phyloP scores from a whole-genome alignment of 1,139 yeast genomes.

The Suhomyces panamericanus region DNA sequence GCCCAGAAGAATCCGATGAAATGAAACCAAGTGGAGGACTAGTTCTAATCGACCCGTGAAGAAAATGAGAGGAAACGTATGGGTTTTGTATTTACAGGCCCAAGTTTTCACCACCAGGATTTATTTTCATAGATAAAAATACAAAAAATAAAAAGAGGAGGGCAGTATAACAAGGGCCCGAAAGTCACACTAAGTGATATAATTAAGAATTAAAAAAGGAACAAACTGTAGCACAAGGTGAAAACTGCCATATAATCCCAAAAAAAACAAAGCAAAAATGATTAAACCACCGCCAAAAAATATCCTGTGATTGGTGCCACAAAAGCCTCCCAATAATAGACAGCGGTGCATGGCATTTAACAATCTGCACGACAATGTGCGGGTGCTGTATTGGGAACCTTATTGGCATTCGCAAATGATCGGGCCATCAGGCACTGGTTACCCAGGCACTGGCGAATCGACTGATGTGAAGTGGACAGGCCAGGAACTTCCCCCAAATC shows the following conservation, averaged over 20 bases:
- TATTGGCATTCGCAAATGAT: constrained; percentile 5
- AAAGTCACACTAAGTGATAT: constrained; percentile 11
- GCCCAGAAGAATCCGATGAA: constrained; percentile 4
- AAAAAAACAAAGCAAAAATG: constrained; percentile 1
- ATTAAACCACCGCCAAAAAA: constrained; percentile 3
- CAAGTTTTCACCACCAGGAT: constrained; percentile 4
- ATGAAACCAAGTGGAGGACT: constrained; percentile 2
- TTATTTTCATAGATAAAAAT: constrained; percentile 8
- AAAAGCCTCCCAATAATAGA: constrained; percentile 5
- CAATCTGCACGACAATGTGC: constrained; percentile 6
- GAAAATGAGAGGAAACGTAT: constrained; percentile 11
- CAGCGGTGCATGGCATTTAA: constrained; percentile 6
- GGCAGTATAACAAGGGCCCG: constrained; percentile 1
- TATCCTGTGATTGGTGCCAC: constrained; percentile 2
- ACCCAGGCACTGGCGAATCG: constrained; percentile 1
- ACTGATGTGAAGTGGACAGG: not conserved
- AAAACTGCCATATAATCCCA: constrained; percentile 6
- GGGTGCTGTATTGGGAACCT: constrained; percentile 1
- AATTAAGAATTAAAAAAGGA: constrained; percentile 10
- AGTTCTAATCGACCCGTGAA: constrained; percentile 8
- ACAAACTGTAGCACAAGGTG: constrained; percentile 8
- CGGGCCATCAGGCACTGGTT: constrained; percentile 5
- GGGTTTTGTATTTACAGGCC: constrained; percentile 12
- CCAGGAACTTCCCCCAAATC: not conserved
- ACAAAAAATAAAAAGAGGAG: constrained; percentile 7